A percentile compares a stretch with the other conserved stretches of the same genome.
Conservation (phyloP, 805 yeast genomes). For the Isabelozyma gotoi region DNA sequence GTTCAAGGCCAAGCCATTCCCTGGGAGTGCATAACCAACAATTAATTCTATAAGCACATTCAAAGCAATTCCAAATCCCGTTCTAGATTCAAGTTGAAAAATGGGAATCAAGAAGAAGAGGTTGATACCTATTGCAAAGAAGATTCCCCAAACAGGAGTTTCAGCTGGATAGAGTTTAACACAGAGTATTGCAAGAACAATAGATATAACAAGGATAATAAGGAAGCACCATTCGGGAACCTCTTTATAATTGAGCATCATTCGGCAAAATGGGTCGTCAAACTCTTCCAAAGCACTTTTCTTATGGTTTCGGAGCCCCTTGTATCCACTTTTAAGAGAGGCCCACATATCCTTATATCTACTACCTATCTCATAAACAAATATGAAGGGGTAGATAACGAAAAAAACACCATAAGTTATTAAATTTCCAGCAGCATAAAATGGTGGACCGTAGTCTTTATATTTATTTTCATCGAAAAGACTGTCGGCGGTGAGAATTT, state of each 20-base stretch:
- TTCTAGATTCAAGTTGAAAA: conserved; percentile 12
- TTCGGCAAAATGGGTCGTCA: conserved; percentile 7
- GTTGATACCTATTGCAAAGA: conserved; percentile 19
- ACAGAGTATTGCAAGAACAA: conserved; percentile 29
- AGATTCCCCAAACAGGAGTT: conserved; percentile 23
- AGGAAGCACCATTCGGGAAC: too few species aligned
- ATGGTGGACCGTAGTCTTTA: conserved; percentile 25
- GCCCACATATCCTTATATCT: too few species aligned
- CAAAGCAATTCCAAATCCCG: conserved; percentile 11
- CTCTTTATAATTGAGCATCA: conserved; percentile 26
- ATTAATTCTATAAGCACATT: too few species aligned
- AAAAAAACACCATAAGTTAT: conserved; percentile 25
- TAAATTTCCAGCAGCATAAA: conserved; percentile 26
- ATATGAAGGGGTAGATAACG: conserved; percentile 28
- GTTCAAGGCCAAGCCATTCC: conserved; percentile 21
- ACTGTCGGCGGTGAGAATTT: conserved; percentile 37
- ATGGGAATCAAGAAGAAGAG: conserved; percentile 20
- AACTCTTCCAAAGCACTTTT: conserved; percentile 6
- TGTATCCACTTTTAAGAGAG: too few species aligned
- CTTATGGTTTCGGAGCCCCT: conserved; percentile 11
- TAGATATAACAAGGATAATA: conserved; percentile 22
- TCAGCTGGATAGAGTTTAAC: conserved; percentile 15
- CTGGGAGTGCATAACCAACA: conserved; percentile 26
- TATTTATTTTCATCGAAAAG: conserved; percentile 21
- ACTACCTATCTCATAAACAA: too few species aligned